Base-by-base conservation (phyloP, 73 alveolate species). In the Tetrahymena borealis region DNA sequence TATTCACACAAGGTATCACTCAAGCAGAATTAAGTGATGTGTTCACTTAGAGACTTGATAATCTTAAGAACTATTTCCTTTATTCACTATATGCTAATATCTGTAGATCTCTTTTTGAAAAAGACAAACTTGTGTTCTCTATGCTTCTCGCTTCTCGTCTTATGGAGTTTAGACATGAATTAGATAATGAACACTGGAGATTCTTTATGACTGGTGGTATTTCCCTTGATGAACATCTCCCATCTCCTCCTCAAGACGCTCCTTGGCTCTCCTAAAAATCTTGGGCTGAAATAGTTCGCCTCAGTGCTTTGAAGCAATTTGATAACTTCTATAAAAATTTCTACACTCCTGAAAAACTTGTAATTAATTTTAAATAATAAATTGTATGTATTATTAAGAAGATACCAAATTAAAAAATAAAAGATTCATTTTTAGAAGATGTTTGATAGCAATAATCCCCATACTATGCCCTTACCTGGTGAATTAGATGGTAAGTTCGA, bases 131-230 rank as follows among this genome's bases (percentile, higher is more conserved):
- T 35, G 98, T 99, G 35, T 99, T 99, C 95, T 98, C 99, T 91
- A 99, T 99, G 97, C 96, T 99, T 32, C 97, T 99, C 78, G 98
- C 99, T 35, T 96, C 96, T 95, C 98, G 98, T 42, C 95, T 98
- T 91, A 96, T 96, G 99, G 98, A 93, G 94, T 97, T 94, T 94
- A 92, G 91, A 79, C 98, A 91, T 91, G 97, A 91, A 91, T 96
- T 98, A 32, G 98, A 97, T 60, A 94, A 94, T 32, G 98, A 98
- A 15, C 99, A 98, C 79, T 98, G 98, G 95, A 97, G 99, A 93
- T 99, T 99, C 97, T 97, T 99, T 94, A 97, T 99, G 96, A 99
- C 99, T 24, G 99, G 99, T n/a, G 99, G 99, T 79, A 97, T 98
- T 91, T 97, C 99, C 24, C 96, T 99, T 91, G 99, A 97, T 60